phyloP scores from a whole-genome alignment of 2,329 filamentous ascomycete species.

The Cercospora nicotianae region DNA sequence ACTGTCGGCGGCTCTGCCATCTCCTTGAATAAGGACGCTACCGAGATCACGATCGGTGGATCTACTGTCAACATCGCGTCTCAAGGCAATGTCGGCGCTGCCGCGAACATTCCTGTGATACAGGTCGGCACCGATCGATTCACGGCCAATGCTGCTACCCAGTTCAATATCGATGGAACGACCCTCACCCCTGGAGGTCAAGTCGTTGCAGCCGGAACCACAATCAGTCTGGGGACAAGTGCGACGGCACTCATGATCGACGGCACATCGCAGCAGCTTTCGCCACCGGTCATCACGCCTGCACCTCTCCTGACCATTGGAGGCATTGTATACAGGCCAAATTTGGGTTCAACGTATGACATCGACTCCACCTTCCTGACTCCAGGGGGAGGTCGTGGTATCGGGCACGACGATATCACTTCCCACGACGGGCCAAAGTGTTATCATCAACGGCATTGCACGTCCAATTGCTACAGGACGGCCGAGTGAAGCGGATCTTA shows the following conservation, averaged over 20 bases:
- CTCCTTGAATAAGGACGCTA: constrained; percentile 39
- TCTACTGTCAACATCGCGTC: constrained; percentile 26
- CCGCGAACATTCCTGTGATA: constrained; percentile 37
- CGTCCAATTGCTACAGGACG: constrained; percentile 10
- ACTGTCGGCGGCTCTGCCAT: constrained; percentile 40
- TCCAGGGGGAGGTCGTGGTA: constrained; percentile 39
- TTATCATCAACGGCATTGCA: constrained; percentile 42
- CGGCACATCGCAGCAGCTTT: constrained; percentile 40
- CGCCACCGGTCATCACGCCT: constrained; percentile 35
- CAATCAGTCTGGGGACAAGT: constrained; percentile 43
- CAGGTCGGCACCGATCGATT: constrained; percentile 44
- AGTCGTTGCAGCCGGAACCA: constrained; percentile 42
- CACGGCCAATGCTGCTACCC: constrained; percentile 49
- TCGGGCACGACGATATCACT: constrained; percentile 45
- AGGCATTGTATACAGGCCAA: constrained; percentile 34
- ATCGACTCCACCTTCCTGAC: constrained; percentile 20
- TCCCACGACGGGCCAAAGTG: constrained; percentile 40
- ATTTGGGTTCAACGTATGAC: constrained; percentile 39
- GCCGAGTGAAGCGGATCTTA: constrained; percentile 10
- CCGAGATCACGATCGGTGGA: constrained; percentile 41
- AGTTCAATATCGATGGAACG: constrained; percentile 45
- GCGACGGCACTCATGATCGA: constrained; percentile 45
- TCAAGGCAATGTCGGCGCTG: constrained; percentile 20
- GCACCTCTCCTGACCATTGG: constrained; percentile 36
- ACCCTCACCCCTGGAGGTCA: constrained; percentile 41